Base-by-base conservation (phyloP, 768 basidiomycete genomes). In the Xerocomus brunneocitrinus region DNA sequence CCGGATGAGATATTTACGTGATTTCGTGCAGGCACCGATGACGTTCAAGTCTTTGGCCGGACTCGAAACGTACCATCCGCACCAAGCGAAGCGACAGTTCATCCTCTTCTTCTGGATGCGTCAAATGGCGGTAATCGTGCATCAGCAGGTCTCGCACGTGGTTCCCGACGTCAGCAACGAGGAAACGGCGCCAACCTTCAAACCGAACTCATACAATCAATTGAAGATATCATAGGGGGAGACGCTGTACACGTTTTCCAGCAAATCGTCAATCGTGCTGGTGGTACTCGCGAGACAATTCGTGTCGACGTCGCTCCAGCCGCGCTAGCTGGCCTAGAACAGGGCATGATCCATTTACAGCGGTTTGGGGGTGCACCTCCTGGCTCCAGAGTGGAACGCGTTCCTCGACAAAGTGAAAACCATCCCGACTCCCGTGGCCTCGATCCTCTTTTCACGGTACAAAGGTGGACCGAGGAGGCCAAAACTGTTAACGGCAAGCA, bases 391-490 rank as follows among this genome's bases (percentile, higher is more conserved):
- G 75, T 85, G 25, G 89, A 89, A 61, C 74, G 83, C 49, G 61
- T 70, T 14, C 67, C 77, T 10, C 74, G 77, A 41, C 72, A 71
- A 54, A 54, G 71, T 6, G 81, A 83, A 55, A 77, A 72, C 38
- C 83, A 82, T 35, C 30, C 61, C 13, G 68, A 70, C 34, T 45
- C 56, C 0, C 68, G 60, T 39, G 84, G 83, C 42, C 85, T 92
- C 46, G 84, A 89, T 31, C 91, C 93, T 2, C 71, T 91, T 50
- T 76, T 89, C 9, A 95, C 94, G 1, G 65, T 85, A 30, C 89
- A 91, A 62, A 81, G 95, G 53, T 98, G 95, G 95, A 74, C 80
- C 1, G 93, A 95, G 65, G 94, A 95, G 68, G 83, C 82, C 55
- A 90, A 88, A 63, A 84, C 90, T 31, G 71, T 90, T 24, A 85